Conservation (phyloP, 1,284 basidiomycete species). For the Puccinia novopanici region DNA sequence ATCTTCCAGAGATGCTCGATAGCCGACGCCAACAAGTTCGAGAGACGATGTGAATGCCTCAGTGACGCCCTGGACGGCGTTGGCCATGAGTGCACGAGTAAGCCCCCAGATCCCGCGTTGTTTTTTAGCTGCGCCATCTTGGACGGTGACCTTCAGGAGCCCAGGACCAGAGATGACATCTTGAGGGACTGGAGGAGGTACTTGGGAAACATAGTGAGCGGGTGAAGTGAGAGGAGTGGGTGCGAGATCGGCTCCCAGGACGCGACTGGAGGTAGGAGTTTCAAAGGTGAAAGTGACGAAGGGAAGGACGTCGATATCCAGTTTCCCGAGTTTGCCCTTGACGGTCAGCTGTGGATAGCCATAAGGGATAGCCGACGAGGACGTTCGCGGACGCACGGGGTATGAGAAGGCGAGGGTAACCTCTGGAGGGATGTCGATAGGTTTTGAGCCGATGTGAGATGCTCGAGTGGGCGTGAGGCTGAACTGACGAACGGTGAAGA, state of each 20-base stretch:
- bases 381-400: constrained; percentile 47
- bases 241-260: constrained; percentile 51
- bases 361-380: constrained; percentile 20
- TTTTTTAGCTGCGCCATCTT: constrained; percentile 70
- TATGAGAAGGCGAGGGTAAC: constrained; percentile 64
- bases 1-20: constrained; percentile 80
- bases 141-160: constrained; percentile 65
- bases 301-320: constrained; percentile 67
- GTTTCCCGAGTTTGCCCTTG: constrained; percentile 74
- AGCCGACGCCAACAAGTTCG: constrained; percentile 91
- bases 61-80: constrained; percentile 86
- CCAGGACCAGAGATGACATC: constrained; percentile 19
- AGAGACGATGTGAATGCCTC: constrained; percentile 80
- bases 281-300: constrained; percentile 51
- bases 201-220: constrained; percentile 50
- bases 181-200: constrained; percentile 1
- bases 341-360: constrained; percentile 64
- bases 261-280: constrained; percentile 9
- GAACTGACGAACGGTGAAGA: constrained; percentile 15
- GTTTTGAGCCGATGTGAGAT: constrained; percentile 75
- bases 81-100: constrained; percentile 81
- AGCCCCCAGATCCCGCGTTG: constrained; percentile 91
- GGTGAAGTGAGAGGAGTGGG: constrained; percentile 54
- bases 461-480: constrained; percentile 21
- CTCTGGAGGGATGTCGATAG: constrained; percentile 71